Percentiles rank a stretch among this genome's conserved stretches.
Conservation (phyloP, 805 yeast genomes). For the Nakazawaea ambrosiae region DNA sequence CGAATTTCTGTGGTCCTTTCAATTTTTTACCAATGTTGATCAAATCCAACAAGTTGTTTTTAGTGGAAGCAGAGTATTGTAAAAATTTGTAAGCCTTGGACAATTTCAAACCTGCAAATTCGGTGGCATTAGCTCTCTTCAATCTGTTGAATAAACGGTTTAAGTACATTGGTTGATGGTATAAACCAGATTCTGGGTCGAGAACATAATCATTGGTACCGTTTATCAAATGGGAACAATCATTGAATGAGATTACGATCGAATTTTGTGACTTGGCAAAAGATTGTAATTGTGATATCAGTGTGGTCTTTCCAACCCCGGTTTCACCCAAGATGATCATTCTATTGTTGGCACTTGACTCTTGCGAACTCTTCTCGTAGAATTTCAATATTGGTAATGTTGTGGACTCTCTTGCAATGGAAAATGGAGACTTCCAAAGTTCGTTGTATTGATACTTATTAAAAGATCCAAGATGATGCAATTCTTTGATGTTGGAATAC, state of each 20-base stretch:
- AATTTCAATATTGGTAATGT: conserved; percentile 31
- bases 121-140: conserved; percentile 34
- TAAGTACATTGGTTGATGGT: conserved; percentile 76
- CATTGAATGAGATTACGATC: conserved; percentile 56
- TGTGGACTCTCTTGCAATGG: conserved; percentile 49
- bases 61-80: conserved; percentile 19
- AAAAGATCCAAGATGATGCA: conserved; percentile 55
- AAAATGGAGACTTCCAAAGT: conserved; percentile 50
- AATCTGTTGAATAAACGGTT: conserved; percentile 52
- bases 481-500: conserved; percentile 29
- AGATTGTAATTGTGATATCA: conserved; percentile 64
- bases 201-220: conserved; percentile 67
- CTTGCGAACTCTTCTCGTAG: conserved; percentile 24
- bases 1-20: conserved; percentile 21
- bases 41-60: conserved; percentile 37
- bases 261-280: conserved; percentile 36
- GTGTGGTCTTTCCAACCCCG: conserved; percentile 77
- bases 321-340: conserved; percentile 56
- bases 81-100: conserved; percentile 26
- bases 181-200: conserved; percentile 39
- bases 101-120: conserved; percentile 28
- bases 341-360: conserved; percentile 37
- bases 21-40: conserved; percentile 18
- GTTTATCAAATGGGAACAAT: conserved; percentile 53
- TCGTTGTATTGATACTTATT: conserved; percentile 65